These are phyloP conservation scores for Solanum clarkiae DNA, from an alignment of 257 asterid species.

Conservation along the genomic window DNA sequence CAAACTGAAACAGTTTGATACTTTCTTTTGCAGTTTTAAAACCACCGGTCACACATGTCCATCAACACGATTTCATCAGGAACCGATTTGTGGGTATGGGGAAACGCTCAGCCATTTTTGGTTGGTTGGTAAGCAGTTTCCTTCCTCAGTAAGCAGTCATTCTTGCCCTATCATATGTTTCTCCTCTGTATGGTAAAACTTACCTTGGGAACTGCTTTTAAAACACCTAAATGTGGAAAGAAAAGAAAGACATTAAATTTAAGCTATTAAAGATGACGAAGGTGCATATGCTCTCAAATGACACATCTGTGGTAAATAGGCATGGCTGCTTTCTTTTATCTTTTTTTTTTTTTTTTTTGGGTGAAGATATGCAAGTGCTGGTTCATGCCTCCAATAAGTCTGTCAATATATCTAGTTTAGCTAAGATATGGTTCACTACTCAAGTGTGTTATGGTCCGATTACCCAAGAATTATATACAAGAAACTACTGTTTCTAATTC, in stretches of 20 bases:
- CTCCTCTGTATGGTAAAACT: neutral
- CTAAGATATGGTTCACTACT: neutral
- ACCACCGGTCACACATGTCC: conserved; percentile 69
- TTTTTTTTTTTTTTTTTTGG: neutral
- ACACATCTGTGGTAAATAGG: neutral
- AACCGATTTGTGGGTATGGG: conserved; percentile 68
- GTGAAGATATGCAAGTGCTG: neutral
- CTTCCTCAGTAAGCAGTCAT: neutral
- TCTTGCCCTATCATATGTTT: neutral
- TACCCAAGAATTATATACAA: neutral
- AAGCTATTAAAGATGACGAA: neutral
- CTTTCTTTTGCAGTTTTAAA: conserved; percentile 33
- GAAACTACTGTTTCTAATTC: neutral
- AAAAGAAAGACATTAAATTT: neutral
- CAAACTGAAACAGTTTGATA: neutral
- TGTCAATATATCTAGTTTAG: neutral
- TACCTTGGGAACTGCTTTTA: neutral
- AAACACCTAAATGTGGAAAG: neutral
- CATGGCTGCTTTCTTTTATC: neutral
- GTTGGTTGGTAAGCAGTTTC: conserved; percentile 56
- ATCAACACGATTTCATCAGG: conserved; percentile 78
- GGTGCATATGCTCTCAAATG: neutral
- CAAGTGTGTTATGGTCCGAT: neutral
- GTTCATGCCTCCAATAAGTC: neutral
- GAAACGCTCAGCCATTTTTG: conserved; percentile 31